Evolutionary conservation across 78 protist genomes (phyloP), one percentile per base, ranked within the genome.

Genomic region (Trichosphaerium sp.): DNA sequence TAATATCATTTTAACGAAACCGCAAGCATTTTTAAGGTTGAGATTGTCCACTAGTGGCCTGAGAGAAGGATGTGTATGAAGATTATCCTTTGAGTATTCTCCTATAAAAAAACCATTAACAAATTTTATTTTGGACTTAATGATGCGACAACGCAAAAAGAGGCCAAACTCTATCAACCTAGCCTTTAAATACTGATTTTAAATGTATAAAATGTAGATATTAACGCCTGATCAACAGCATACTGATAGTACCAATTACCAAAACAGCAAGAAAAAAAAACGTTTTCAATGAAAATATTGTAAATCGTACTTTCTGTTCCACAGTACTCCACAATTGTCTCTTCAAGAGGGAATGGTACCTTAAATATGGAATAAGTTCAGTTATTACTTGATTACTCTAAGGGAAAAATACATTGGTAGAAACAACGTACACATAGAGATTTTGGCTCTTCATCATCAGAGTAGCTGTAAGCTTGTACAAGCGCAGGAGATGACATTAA

Each of bases 21-120:
- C 88, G 38, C 56, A 57, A 4, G 47, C 44, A 37, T 58, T n/a
- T 32, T 69, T 14, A 43, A 81, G 75, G 25, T 60, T 28, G 21
- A 81, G 40, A 4, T 21, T 11, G 18, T 35, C 29, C 31, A 55
- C 65, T 25, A 81, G 61, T 21, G 48, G 37, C 32, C 14, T 21
- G 6, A 74, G 38, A 4, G 37, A 4, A 14, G 87, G 87, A 49
- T 81, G 87, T 21, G 7, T 23, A 37, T 66, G 58, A 65, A 81
- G 63, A 48, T 81, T 72, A 0, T 66, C 71, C 15, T 40, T 18
- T 15, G 21, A 57, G 43, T 66, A 78, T 42, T 65, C 74, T 25
- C 2, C 29, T n/a, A n/a, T n/a, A n/a, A n/a, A n/a, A n/a, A n/a
- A n/a, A n/a, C n/a, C n/a, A n/a, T n/a, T n/a, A n/a, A n/a, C n/a